Evolutionary conservation across 352 stramenopile species (phyloP).

Genomic region (Globisporangium lucens): DNA sequence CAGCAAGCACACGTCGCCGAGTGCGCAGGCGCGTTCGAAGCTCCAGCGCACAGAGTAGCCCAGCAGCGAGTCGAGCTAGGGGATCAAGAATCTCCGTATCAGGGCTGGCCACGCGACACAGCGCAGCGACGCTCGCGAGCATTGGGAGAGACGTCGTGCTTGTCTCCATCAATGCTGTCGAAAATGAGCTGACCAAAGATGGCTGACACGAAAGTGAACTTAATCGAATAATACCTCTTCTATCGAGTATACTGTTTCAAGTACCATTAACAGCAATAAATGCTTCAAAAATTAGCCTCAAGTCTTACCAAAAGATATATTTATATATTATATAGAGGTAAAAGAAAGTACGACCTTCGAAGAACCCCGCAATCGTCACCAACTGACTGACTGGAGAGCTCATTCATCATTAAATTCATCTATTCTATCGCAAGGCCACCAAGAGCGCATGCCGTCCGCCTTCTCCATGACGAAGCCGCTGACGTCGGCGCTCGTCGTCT

Average conservation of each 20-base stretch:
- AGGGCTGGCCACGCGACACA: too few species aligned
- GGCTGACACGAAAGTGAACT: not conserved
- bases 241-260: not conserved
- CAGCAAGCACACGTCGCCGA: too few species aligned
- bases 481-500: slow-evolving; percentile 14
- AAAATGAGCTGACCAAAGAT: not conserved
- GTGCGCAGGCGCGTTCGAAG: too few species aligned
- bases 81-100: too few species aligned
- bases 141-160: too few species aligned
- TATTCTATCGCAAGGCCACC: too few species aligned
- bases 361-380: not conserved
- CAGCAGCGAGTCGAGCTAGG: too few species aligned
- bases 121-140: not conserved
- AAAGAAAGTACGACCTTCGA: not conserved
- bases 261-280: not conserved
- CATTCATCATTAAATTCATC: not conserved
- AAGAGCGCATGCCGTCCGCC: not conserved
- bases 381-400: not conserved
- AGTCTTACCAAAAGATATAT: too few species aligned
- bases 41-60: too few species aligned
- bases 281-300: not conserved
- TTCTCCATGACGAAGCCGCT: not conserved
- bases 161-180: too few species aligned
- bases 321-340: not conserved
- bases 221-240: not conserved